phyloP scores from a whole-genome alignment of 2,329 filamentous ascomycete genomes.

The Bipolaris gigantea region DNA sequence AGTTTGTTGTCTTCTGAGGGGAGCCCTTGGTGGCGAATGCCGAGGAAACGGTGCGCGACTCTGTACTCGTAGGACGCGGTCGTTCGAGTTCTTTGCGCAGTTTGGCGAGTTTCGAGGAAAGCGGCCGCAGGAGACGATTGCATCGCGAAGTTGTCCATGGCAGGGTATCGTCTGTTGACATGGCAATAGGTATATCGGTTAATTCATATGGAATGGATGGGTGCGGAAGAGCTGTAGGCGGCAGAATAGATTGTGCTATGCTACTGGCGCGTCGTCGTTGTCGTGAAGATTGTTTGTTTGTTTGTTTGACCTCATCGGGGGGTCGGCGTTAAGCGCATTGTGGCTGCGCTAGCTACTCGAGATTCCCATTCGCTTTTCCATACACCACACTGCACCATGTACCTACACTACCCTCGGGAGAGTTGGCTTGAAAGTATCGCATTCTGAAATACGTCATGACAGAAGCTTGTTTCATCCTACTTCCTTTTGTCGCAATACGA shows the following conservation, averaged over 20 bases:
- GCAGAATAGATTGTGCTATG: conserved; percentile 10
- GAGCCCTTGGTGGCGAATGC: conserved; percentile 31
- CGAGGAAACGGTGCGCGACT: conserved; percentile 25
- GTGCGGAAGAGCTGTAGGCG: neutral
- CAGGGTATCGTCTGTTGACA: conserved; percentile 37
- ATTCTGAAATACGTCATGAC: neutral
- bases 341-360: neutral
- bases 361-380: neutral
- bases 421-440: neutral
- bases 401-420: too few species aligned
- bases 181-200: conserved; percentile 24
- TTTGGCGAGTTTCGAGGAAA: conserved; percentile 46
- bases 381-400: neutral
- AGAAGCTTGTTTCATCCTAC: neutral
- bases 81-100: conserved; percentile 41
- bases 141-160: conserved; percentile 50
- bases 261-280: conserved; percentile 9
- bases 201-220: conserved; percentile 19
- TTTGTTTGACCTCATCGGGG: conserved; percentile 28
- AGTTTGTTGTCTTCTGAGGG: conserved; percentile 30
- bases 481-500: neutral
- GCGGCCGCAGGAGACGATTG: conserved; percentile 48
- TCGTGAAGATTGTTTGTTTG: conserved; percentile 4
- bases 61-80: conserved; percentile 22
- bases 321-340: conserved; percentile 17